Base-by-base conservation (phyloP, 495 filamentous ascomycete genomes). In the Achaetomiella virescens region DNA sequence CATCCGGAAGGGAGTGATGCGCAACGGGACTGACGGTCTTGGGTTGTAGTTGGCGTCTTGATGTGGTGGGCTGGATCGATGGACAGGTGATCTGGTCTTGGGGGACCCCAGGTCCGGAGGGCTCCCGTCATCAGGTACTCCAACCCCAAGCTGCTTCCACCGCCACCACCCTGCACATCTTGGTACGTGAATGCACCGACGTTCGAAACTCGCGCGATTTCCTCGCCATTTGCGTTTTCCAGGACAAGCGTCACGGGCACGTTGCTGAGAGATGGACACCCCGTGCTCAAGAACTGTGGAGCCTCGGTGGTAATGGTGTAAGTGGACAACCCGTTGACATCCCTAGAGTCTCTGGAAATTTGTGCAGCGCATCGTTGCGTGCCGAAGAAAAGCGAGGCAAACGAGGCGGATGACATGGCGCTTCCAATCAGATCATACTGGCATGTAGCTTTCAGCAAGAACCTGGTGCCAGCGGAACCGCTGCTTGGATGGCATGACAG, bases 161-260 rank as follows among this genome's bases (percentile, higher is more conserved):
- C 57, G 25, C 52, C 61, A 55, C 62, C 66, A 48, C 61, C 65
- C n/a, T 63, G 62, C 21, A 52, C 61, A 51, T 72, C 66, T 43
- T 70, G 66, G 64, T 95, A 98, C 3, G 82, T 84, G 66, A 95
- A 97, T 15, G 77, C 74, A 59, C 89, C 91, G 31, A 89, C 81
- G 52, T 90, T 84, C 14, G 85, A 72, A 11, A 55, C 63, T 3
- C 81, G 78, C 8, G 80, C 77, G 18, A 87, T 65, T 52, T 78
- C 74, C 52, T 81, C 78, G 7, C 86, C 86, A 43, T 79, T 76
- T 22, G 83, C 77, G 41, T 78, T 79, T 55, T 92, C 86, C 63
- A 95, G 79, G 14, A 82, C 70, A 42, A 97, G 76, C 58, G 80
- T 80, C 48, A 97, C 66, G 24, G 88, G 87, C 25, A 96, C 84